Percentiles rank a stretch among this genome's conserved stretches.
These are phyloP conservation scores for Albizia julibrissin DNA, from an alignment of 306 rosid genomes.

Conservation along the genomic window DNA sequence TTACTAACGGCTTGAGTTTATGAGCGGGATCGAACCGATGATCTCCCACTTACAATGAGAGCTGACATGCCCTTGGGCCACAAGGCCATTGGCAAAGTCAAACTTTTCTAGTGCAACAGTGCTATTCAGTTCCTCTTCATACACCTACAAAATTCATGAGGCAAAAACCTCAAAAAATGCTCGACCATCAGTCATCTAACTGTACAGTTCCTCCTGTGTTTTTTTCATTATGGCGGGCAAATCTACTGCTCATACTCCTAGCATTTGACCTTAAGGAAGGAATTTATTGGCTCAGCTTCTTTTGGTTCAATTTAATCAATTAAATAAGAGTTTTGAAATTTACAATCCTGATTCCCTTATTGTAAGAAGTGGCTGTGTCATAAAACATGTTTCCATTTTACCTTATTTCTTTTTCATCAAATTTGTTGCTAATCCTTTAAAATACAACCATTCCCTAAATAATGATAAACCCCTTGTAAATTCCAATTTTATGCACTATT, in stretches of 20 bases:
- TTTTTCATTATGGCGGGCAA: neutral
- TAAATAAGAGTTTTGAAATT: neutral
- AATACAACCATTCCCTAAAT: neutral
- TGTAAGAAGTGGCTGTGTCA: neutral
- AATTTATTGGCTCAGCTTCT: conserved; percentile 1
- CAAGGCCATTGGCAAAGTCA: neutral
- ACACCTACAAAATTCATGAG: neutral
- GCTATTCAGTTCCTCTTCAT: neutral
- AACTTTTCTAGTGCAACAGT: neutral
- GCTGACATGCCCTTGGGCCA: no score
- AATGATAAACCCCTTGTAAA: conserved; percentile 11
- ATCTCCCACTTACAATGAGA: no score
- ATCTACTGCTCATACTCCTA: neutral
- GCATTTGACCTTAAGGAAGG: neutral
- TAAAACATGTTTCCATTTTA: neutral
- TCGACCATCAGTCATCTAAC: neutral
- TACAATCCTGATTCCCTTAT: neutral
- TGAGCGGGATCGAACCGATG: no score
- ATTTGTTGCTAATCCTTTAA: neutral
- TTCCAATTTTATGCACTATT: conserved; percentile 13
- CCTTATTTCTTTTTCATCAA: neutral
- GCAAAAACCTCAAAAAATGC: neutral
- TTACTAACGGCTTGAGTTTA: no score
- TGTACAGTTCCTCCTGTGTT: neutral
- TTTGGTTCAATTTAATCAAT: conserved; percentile 15